Conservation (phyloP, 805 yeast species). For the Cyberlindnera bimundalis region DNA sequence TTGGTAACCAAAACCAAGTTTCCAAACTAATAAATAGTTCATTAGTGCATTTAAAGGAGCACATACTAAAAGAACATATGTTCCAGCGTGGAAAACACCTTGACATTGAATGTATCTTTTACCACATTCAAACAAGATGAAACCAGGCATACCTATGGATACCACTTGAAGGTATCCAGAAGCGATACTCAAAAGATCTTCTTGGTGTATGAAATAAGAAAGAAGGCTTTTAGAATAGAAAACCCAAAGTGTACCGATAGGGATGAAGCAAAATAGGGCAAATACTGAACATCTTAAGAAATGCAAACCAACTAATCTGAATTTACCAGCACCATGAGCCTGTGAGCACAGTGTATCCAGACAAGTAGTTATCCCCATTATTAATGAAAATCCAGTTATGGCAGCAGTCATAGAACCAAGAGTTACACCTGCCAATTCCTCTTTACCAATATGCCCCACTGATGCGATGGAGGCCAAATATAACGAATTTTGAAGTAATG, state of each 20-base stretch:
- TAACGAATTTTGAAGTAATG: constrained; percentile 26
- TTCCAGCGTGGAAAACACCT: constrained; percentile 80
- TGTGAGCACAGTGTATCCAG: constrained; percentile 82
- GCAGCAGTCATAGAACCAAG: constrained; percentile 82
- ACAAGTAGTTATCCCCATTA: constrained; percentile 81
- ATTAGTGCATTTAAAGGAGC: constrained; percentile 68
- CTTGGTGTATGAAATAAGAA: constrained; percentile 19
- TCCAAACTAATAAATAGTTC: constrained; percentile 76
- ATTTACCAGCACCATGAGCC: constrained; percentile 80
- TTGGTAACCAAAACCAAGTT: constrained; percentile 68
- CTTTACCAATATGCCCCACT: constrained; percentile 80
- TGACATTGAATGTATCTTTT: constrained; percentile 84
- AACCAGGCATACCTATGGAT: constrained; percentile 75
- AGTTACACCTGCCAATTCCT: constrained; percentile 78
- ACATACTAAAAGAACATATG: constrained; percentile 59
- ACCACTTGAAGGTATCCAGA: constrained; percentile 50
- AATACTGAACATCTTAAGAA: constrained; percentile 59
- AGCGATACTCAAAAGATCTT: constrained; percentile 36
- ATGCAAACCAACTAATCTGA: constrained; percentile 66
- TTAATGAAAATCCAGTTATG: constrained; percentile 67
- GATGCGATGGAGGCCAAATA: constrained; percentile 27
- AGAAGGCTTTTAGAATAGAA: constrained; percentile 16
- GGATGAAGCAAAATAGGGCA: constrained; percentile 25
- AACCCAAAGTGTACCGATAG: constrained; percentile 24
- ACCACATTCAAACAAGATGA: constrained; percentile 75